A percentile compares a stretch with the other conserved stretches of the same genome.
phyloP scores from a whole-genome alignment of 140 eudicot genomes.

The Ambrosia hybrid region DNA sequence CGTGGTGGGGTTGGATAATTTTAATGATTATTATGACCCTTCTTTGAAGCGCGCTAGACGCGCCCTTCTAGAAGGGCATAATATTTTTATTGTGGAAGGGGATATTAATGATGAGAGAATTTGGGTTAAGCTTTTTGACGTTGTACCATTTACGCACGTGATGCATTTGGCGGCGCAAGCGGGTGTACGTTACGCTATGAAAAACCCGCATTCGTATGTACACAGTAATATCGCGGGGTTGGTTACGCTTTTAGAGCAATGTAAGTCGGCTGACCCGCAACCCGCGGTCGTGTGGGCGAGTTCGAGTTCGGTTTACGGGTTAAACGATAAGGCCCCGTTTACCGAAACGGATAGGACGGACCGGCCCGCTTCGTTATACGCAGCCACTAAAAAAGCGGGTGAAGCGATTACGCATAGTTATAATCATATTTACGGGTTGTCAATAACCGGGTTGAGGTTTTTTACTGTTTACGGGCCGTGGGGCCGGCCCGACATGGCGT shows the following conservation, averaged over 20 bases:
- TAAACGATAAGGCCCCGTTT: constrained; percentile 41
- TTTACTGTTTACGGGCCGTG: constrained; percentile 53
- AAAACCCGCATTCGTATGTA: constrained; percentile 44
- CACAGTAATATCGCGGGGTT: constrained; percentile 45
- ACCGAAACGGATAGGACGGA: constrained; percentile 45
- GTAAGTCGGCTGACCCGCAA: constrained; percentile 40
- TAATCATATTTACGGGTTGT: constrained; percentile 46
- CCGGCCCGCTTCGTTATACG: constrained; percentile 43
- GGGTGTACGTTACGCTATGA: constrained; percentile 48
- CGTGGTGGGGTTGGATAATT: constrained; percentile 43
- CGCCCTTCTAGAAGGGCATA: constrained; percentile 19
- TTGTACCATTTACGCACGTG: constrained; percentile 37
- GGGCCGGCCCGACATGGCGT: constrained; percentile 54
- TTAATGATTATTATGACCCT: constrained; percentile 39
- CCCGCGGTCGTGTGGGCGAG: constrained; percentile 50
- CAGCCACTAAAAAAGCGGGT: constrained; percentile 49
- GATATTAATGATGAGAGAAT: constrained; percentile 36
- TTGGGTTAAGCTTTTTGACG: constrained; percentile 34
- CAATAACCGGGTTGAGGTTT: constrained; percentile 46
- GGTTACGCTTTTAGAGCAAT: constrained; percentile 41
- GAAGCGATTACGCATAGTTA: constrained; percentile 43
- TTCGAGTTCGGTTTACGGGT: constrained; percentile 47
- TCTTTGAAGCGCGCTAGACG: constrained; percentile 37
- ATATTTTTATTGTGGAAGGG: constrained; percentile 38
- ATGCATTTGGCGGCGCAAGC: constrained; percentile 52